Conservation (phyloP, 495 filamentous ascomycete species). For the Aspergillus hancockii region DNA sequence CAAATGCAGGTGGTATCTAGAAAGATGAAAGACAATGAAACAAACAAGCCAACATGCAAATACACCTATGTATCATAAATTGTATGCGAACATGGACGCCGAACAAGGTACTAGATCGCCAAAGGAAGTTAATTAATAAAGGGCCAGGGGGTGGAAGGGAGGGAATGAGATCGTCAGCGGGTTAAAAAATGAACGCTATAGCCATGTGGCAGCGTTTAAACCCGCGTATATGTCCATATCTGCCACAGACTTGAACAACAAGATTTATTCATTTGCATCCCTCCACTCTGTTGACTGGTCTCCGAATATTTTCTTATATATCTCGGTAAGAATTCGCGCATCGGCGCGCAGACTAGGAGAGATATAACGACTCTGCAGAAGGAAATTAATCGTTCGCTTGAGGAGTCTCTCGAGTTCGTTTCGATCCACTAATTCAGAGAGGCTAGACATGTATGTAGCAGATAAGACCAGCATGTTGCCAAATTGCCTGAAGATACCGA, state of each 20-base stretch:
- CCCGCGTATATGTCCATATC: not conserved
- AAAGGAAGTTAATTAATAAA: not conserved
- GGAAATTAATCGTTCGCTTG: slow-evolving; percentile 68
- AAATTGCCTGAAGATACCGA: slow-evolving; percentile 78
- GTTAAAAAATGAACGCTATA: not conserved
- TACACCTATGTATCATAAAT: slow-evolving; percentile 6
- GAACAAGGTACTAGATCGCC: not conserved
- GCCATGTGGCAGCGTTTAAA: not conserved
- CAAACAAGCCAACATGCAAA: slow-evolving; percentile 18
- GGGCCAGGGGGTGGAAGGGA: not conserved
- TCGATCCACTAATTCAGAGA: slow-evolving; percentile 52
- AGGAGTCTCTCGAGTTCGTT: slow-evolving; percentile 50
- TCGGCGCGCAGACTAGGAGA: slow-evolving; percentile 69
- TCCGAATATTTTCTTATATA: slow-evolving; percentile 55
- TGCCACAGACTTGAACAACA: not conserved
- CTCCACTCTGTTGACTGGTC: slow-evolving; percentile 19
- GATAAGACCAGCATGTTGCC: slow-evolving; percentile 90
- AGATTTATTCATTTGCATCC: not conserved
- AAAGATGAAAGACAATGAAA: slow-evolving; percentile 2
- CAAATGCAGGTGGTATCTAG: slow-evolving; percentile 10
- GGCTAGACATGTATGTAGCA: slow-evolving; percentile 67
- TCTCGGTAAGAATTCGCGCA: slow-evolving; percentile 63
- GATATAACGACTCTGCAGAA: slow-evolving; percentile 59
- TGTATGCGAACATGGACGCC: slow-evolving; percentile 15
- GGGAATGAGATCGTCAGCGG: not conserved